Evolutionary conservation across 148 eudicot species (phyloP).

Genomic region (Chenopodium formosanum): DNA sequence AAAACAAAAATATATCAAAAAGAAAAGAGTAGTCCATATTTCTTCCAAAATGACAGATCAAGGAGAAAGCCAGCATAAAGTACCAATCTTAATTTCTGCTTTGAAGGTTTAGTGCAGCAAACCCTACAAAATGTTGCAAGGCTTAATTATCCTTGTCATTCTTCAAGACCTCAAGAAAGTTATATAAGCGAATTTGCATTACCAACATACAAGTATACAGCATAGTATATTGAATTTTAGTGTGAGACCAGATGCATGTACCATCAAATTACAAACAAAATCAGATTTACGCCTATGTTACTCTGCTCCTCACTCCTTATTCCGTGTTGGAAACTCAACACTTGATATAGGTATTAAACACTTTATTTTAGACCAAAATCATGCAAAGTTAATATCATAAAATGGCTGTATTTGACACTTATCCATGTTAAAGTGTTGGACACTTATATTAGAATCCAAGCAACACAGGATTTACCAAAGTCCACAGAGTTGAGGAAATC

Average conservation of each 20-base stretch:
- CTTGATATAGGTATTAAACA: too few species aligned
- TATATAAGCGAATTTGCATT: background rate
- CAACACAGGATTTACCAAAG: background rate
- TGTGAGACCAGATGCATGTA: background rate
- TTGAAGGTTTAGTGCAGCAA: background rate
- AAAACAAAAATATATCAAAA: background rate
- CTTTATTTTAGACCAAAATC: too few species aligned
- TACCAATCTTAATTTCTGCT: background rate
- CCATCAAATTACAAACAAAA: constrained; percentile 1
- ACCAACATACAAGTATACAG: background rate
- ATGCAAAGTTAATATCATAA: too few species aligned
- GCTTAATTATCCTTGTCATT: too few species aligned
- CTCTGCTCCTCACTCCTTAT: too few species aligned
- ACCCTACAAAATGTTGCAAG: background rate
- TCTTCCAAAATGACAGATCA: background rate
- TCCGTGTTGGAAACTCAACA: too few species aligned
- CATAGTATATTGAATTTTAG: background rate
- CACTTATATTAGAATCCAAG: too few species aligned
- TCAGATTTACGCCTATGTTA: background rate
- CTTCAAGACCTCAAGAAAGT: background rate
- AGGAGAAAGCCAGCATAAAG: background rate
- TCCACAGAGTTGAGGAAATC: constrained; percentile 15
- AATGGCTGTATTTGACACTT: too few species aligned
- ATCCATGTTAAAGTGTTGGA: too few species aligned
- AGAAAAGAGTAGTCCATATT: background rate